Percentiles rank a stretch among this genome's conserved stretches.
These are phyloP conservation scores for Phyllosticta ampelicida DNA, from an alignment of 2,329 filamentous ascomycete genomes.

Conservation along the genomic window DNA sequence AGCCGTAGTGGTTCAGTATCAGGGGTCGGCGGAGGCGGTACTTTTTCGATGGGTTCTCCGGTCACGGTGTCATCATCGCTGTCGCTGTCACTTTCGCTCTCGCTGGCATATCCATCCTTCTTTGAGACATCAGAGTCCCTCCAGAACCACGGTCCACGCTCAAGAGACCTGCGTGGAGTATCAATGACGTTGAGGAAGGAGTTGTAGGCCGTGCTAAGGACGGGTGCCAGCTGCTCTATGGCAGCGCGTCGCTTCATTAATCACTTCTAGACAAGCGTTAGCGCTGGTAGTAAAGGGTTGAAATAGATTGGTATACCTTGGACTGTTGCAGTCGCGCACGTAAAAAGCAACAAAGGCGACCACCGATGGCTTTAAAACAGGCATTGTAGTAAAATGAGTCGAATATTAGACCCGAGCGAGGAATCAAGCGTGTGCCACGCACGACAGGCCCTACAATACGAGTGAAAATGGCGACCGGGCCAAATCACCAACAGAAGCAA, in stretches of 20 bases:
- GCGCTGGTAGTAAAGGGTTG: not conserved
- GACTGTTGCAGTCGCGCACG: not conserved
- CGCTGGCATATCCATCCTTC: not conserved
- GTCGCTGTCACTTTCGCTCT: not conserved
- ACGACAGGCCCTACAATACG: not conserved
- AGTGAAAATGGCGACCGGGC: not conserved
- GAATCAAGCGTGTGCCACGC: not conserved
- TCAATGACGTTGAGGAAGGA: constrained; percentile 7
- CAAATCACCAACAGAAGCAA: not conserved
- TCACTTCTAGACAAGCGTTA: not conserved
- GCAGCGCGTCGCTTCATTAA: not conserved
- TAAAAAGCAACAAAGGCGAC: not conserved
- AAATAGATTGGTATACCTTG: not conserved
- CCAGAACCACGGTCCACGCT: not conserved
- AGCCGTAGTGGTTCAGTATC: not conserved
- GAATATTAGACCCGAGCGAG: not conserved
- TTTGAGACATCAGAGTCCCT: not conserved
- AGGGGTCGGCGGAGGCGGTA: constrained; percentile 4
- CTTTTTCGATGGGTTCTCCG: not conserved
- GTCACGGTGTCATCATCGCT: constrained; percentile 1
- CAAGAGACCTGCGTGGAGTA: not conserved
- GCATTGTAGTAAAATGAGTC: not conserved
- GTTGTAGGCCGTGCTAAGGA: constrained; percentile 6
- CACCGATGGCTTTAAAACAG: not conserved
- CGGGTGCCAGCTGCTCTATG: constrained; percentile 8